phyloP scores from a whole-genome alignment of 352 stramenopile species.

The Hyaloperonospora brassicae region DNA sequence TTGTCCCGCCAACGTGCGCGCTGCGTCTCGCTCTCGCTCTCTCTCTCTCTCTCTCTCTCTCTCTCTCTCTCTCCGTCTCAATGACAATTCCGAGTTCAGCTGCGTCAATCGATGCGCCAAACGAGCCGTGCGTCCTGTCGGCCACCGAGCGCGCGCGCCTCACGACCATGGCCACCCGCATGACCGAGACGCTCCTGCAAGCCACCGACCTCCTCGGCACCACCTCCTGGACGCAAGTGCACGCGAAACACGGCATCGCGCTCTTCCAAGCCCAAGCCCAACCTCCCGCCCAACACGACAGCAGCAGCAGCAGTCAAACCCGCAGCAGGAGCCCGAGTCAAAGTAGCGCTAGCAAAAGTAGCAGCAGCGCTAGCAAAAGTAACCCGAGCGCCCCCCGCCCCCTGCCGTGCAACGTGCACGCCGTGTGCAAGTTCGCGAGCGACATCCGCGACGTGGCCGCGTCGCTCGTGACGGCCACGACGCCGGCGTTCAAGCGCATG shows the following conservation, averaged over 20 bases:
- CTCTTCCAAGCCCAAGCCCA: conserved; percentile 47
- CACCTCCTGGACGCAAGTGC: conserved; percentile 64
- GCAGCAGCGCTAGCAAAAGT: conserved; percentile 30
- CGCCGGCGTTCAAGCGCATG: conserved; percentile 77
- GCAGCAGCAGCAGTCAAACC: conserved; percentile 30
- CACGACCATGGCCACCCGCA: conserved; percentile 66
- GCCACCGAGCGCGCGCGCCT: conserved; percentile 60
- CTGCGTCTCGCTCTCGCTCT: too few relatives aligned
- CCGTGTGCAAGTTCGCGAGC: conserved; percentile 71
- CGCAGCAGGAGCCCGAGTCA: too few relatives aligned
- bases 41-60: too few relatives aligned
- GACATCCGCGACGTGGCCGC: conserved; percentile 77
- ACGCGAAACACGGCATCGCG: conserved; percentile 78
- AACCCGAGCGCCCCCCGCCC: conserved; percentile 15
- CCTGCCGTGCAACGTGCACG: conserved; percentile 80
- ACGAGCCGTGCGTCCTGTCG: conserved; percentile 23
- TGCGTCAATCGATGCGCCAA: conserved; percentile 1
- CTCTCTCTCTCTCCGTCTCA: too few relatives aligned
- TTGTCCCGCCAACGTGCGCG: too few relatives aligned
- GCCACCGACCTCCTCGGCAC: conserved; percentile 65
- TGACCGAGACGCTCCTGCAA: conserved; percentile 70
- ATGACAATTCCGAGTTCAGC: too few relatives aligned
- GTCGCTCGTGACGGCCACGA: conserved; percentile 74
- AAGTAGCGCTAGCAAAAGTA: conserved; percentile 21
- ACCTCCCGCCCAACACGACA: conserved; percentile 20